Evolutionary conservation across 768 basidiomycete species (phyloP), one percentile per base, ranked within the genome.

Genomic region (Agaricus blazei): DNA sequence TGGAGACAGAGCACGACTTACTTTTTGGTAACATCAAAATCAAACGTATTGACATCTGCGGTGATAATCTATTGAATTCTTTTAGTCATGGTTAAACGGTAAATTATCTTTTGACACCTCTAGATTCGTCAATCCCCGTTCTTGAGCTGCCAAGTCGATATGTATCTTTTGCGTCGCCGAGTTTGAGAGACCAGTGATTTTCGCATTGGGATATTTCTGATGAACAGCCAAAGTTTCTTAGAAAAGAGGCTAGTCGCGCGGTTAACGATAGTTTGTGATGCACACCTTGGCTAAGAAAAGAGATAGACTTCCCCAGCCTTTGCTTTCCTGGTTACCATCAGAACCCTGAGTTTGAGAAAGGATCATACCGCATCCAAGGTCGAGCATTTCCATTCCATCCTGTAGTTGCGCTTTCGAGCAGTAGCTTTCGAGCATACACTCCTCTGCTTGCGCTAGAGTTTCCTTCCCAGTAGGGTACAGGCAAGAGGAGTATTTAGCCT

Each of bases 251-350:
- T 15, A 40, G 7, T 19, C 48, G 4, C 15, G 24, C 11, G 15
- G 34, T 15, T 4, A 7, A 23, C 40, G 34, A 31, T 4, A 11
- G 8, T 23, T 6, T 31, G 28, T 36, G 31, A 15, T 27, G 60
- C 54, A 37, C 37, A 84, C 83, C 72, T 82, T 69, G 1, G 85
- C 85, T 4, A 88, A 72, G 63, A 80, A 87, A 12, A 87, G 64
- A 0, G 84, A 81, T 44, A 89, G 67, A 63, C 83, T 85, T n/a
- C 87, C 86, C 86, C 85, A 88, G 2, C 86, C 79, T 82, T 48
- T 37, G 2, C 23, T 31, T 54, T 26, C 40, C 34, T 29, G 48
- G 38, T 11, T 51, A 23, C 23, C 37, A 23, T 48, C 28, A 6
- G 8, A 47, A 45, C n/a, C 43, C 28, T 15, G 11, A 14, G 46